phyloP scores from a whole-genome alignment of 2,329 filamentous ascomycete species.

The Lasiodiplodia hormozganensis region DNA sequence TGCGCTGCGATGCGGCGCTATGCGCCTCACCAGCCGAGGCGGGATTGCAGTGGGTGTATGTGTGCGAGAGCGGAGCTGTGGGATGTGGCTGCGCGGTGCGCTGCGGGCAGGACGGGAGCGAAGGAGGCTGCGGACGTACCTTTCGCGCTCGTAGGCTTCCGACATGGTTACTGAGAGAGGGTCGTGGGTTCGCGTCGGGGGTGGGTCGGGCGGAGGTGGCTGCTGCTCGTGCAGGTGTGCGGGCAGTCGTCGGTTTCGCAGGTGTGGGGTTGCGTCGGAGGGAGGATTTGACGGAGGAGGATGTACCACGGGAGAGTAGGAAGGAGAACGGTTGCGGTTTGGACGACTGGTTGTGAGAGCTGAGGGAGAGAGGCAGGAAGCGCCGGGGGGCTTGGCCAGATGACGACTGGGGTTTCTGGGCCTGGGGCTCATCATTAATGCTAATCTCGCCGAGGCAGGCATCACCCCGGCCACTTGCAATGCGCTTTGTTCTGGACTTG shows the following conservation, averaged over 20 bases:
- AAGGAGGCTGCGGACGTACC: slow-evolving; percentile 51
- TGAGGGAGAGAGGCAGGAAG: neutral
- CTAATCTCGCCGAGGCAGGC: slow-evolving; percentile 4
- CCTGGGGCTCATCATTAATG: neutral
- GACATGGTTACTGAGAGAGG: slow-evolving; percentile 52
- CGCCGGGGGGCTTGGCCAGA: neutral
- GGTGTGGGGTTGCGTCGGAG: too few species aligned
- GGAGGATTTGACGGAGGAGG: too few species aligned
- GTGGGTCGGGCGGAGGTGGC: neutral
- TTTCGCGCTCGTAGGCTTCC: slow-evolving; percentile 65
- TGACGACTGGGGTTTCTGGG: neutral
- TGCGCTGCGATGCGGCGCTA: neutral
- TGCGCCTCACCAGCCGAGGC: neutral
- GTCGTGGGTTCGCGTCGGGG: slow-evolving; percentile 3
- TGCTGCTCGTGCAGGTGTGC: neutral
- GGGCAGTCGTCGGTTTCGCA: too few species aligned
- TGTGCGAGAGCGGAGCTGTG: neutral
- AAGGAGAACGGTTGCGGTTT: neutral
- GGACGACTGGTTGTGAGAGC: neutral
- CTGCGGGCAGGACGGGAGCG: neutral
- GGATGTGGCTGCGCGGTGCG: neutral
- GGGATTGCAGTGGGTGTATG: slow-evolving; percentile 26
- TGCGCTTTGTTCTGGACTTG: neutral
- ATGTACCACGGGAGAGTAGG: neutral
- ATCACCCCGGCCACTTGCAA: neutral